Base-by-base conservation (phyloP, 2,329 filamentous ascomycete genomes). In the Didymella segeticola region DNA sequence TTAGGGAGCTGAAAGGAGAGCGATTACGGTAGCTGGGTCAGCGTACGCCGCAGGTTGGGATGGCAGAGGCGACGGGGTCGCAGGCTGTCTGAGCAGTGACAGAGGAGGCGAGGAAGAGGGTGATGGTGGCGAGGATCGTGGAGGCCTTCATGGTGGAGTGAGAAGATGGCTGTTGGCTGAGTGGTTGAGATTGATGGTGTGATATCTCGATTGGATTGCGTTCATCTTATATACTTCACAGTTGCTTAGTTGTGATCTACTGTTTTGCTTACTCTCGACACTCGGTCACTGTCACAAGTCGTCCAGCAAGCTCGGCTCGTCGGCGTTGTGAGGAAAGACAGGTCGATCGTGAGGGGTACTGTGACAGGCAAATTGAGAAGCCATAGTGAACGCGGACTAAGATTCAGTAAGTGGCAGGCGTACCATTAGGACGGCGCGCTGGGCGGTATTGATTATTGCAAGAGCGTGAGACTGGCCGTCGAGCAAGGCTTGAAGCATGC, bases 81-180 rank as follows among this genome's bases (percentile, higher is more conserved):
- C 59, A 62, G n/a, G 52, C 55, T 20, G 55, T 58, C 38, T 60
- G 59, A 10, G 59, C 59, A 38, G 53, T 25, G 37, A 42, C 50
- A 5, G 56, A 45, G 14, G 47, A 48, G 14, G 43, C 41, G 36
- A 46, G 47, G 22, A 46, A 10, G 30, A 47, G 22, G 30, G 45
- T 8, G 39, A 62, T 11, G 25, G 43, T 29, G 23, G 47, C 26
- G 38, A 58, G 5, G 41, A 50, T 37, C 12, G 38, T 41, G n/a
- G 38, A 33, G 25, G 41, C 14, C 37, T 43, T 47, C 47, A 56
- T 56, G 29, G 4, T 51, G 36, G 14, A 3, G 23, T n/a, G 4
- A 12, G 15, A 12, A 9, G 26, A 3, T 39, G 14, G 5, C 30
- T 5, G 10, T 29, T 33, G 17, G 11, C 7, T 15, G 25, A 22